Evolutionary conservation across 768 basidiomycete genomes (phyloP), one percentile per base, ranked within the genome.

Genomic region (Lanmaoa pseudosensibilis): DNA sequence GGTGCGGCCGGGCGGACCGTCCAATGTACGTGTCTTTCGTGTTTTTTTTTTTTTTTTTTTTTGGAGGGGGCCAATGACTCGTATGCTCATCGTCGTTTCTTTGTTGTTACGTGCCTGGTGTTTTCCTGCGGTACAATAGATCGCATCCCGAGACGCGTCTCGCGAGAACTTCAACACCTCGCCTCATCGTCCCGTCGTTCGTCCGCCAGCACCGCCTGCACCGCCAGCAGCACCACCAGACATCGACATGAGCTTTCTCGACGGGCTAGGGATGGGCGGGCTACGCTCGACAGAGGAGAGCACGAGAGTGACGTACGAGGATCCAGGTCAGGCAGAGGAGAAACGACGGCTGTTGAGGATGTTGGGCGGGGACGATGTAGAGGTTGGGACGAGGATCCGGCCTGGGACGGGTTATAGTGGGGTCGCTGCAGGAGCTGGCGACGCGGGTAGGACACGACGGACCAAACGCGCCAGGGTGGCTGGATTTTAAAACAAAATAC

Each of bases 271-370:
- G 12, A 48, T 44, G 34, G 58, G 43, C 7, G 45, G 33, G 8
- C 63, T 65, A 52, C 59, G 55, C 15, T 64, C 63, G 50, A 65
- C 64, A 16, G 78, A 80, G n/a, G 76, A 78, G 59, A 79, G 79
- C 61, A 73, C 83, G 68, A 75, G 80, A 6, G 85, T 90, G 10
- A 77, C 75, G 55, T 90, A 89, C 59, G 86, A 87, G 65, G 87
- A 90, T 69, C 86, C 86, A 2, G 80, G 71, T 21, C 83, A 88
- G 72, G 69, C 73, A 39, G 81, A 80, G 46, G 86, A 86, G 69
- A 80, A 80, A 69, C 73, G 77, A 57, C 75, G 80, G 65, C 64
- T 89, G 60, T 77, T 87, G 80, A 77, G 70, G 52, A 68, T 90
- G 62, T 64, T 88, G 60, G 73, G 62, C 8, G 65, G 60, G 52